phyloP scores from a whole-genome alignment of 1,284 basidiomycete species.

The Cutaneotrichosporon sp. region DNA sequence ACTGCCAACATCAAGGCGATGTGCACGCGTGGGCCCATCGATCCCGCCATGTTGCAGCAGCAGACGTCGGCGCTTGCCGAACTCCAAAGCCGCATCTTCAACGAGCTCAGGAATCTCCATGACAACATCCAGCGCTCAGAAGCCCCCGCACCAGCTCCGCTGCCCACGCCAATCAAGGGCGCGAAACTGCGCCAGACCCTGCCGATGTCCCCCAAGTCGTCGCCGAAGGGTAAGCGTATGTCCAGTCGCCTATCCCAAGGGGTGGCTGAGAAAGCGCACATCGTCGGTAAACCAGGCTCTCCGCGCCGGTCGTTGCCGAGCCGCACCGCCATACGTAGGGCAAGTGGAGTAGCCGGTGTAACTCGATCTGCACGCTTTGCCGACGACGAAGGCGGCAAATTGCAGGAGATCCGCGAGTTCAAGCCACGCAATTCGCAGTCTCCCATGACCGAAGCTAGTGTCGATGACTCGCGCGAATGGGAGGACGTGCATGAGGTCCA shows the following conservation, averaged over 20 bases:
- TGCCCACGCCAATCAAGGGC: conserved; percentile 4
- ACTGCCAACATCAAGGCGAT: conserved; percentile 53
- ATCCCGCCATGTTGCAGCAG: background rate
- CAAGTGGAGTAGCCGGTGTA: background rate
- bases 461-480: conserved; percentile 14
- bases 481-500: conserved; percentile 11
- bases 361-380: conserved; percentile 8
- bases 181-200: background rate
- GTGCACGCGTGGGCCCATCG: conserved; percentile 41
- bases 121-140: background rate
- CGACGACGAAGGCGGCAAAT: conserved; percentile 8
- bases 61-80: background rate
- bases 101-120: conserved; percentile 3
- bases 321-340: background rate
- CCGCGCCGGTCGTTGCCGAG: conserved; percentile 5
- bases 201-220: conserved; percentile 2
- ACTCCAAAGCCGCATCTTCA: background rate
- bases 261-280: conserved; percentile 8
- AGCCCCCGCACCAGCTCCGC: background rate
- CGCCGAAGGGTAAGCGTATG: conserved; percentile 13
- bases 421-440: conserved; percentile 4
- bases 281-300: conserved; percentile 4
- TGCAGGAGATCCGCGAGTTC: conserved; percentile 8
- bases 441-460: background rate
- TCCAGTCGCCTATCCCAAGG: background rate